Percentiles rank a stretch among this genome's conserved stretches.
Evolutionary conservation across 2,329 filamentous ascomycete genomes (phyloP).

Genomic region (Aspergillus eucalypticola): DNA sequence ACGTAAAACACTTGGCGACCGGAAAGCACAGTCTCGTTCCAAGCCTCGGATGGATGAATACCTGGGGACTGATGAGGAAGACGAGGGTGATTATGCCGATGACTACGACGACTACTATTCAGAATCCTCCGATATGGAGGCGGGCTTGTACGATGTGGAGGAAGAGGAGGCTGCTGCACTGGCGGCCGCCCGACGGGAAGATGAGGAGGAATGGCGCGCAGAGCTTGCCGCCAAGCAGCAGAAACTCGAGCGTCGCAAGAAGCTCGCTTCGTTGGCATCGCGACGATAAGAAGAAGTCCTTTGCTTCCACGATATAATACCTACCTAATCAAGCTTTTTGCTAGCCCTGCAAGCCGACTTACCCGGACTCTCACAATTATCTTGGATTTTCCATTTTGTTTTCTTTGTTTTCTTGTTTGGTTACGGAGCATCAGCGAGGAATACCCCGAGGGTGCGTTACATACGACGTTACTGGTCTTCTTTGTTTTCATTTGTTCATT

Average conservation of each 20-base stretch:
- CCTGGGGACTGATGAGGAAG: constrained; percentile 51
- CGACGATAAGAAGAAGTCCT: constrained; percentile 30
- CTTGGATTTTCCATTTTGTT: constrained; percentile 6
- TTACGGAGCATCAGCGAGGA: constrained; percentile 30
- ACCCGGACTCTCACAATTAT: background rate
- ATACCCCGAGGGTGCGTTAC: constrained; percentile 28
- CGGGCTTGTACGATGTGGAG: constrained; percentile 49
- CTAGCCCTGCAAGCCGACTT: background rate
- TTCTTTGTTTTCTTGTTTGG: constrained; percentile 1
- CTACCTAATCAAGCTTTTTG: background rate
- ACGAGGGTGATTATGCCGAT: constrained; percentile 45
- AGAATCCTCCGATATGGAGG: constrained; percentile 55
- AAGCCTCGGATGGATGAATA: constrained; percentile 43
- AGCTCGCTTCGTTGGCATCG: constrained; percentile 41
- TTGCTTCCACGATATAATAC: background rate
- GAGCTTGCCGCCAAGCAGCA: constrained; percentile 49
- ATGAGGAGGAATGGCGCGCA: constrained; percentile 47
- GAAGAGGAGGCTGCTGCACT: constrained; percentile 47
- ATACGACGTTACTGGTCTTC: constrained; percentile 14
- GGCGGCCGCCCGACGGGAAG: constrained; percentile 45
- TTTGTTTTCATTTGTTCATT: constrained; percentile 9
- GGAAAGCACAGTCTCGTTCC: constrained; percentile 24
- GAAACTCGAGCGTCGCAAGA: constrained; percentile 49
- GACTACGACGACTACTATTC: constrained; percentile 47
- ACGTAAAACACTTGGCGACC: constrained; percentile 28